Percentiles rank a stretch among this genome's conserved stretches.
These are phyloP conservation scores for Nymphaea colorata DNA, from an alignment of 164 flowering plant genomes.

Conservation along the genomic window DNA sequence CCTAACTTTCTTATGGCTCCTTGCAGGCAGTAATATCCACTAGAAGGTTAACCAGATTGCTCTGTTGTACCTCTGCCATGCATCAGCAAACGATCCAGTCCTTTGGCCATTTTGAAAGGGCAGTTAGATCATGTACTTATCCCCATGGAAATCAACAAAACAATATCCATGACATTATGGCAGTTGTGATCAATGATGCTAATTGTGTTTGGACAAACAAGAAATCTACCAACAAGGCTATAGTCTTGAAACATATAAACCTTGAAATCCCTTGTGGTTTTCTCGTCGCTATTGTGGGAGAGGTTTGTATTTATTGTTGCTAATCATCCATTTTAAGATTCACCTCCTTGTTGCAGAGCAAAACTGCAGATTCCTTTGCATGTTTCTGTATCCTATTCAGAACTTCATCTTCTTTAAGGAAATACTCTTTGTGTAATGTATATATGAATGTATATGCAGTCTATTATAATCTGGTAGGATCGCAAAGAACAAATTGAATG, in stretches of 20 bases:
- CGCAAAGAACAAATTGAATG: too few relatives aligned
- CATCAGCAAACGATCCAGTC: slow-evolving; percentile 3
- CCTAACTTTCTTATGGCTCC: not conserved
- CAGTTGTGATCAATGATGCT: slow-evolving; percentile 44
- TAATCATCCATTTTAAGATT: too few relatives aligned
- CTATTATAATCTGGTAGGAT: too few relatives aligned
- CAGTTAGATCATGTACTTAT: too few relatives aligned
- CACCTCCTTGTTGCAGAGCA: too few relatives aligned
- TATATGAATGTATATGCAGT: too few relatives aligned
- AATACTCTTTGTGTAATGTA: too few relatives aligned
- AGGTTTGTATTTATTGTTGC: slow-evolving; percentile 27
- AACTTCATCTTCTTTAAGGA: too few relatives aligned
- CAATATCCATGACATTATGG: slow-evolving; percentile 21
- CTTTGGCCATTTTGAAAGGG: slow-evolving; percentile 1
- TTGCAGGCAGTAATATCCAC: slow-evolving; percentile 72
- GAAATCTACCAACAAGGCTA: slow-evolving; percentile 16
- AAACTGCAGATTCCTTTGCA: too few relatives aligned
- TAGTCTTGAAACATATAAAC: slow-evolving; percentile 35
- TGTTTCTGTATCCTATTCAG: too few relatives aligned
- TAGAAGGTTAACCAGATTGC: slow-evolving; percentile 66
- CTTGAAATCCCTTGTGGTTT: slow-evolving; percentile 56
- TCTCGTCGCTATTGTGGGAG: slow-evolving; percentile 72
- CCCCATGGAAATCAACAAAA: not conserved
- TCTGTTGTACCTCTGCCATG: slow-evolving; percentile 36
- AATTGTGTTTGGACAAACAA: slow-evolving; percentile 62